Base-by-base conservation (phyloP, 768 basidiomycete species). In the Chalciporus sphaerocephalus region DNA sequence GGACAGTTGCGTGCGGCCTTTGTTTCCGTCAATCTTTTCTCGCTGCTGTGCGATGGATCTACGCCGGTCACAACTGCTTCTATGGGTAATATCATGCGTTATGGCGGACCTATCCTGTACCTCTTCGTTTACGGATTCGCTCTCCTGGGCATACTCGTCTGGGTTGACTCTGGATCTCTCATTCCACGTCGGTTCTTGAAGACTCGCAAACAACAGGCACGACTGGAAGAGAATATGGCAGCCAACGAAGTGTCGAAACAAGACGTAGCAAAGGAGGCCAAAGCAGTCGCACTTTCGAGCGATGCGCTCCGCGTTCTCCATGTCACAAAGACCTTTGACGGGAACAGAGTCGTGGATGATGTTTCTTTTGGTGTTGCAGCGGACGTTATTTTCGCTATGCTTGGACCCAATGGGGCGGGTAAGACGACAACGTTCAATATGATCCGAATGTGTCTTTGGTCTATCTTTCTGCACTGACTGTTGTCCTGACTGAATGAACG, bases 341-440 rank as follows among this genome's bases (percentile, higher is more conserved):
- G 64, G 12, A 74, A 76, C 33, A 73, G 68, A 21, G 87, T 84
- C 0, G 85, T 91, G 0, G 81, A 90, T 54, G 75, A 86, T 53
- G 83, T 90, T 30, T 83, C 77, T 50, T 78, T 89, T 53, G 81
- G 80, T 0, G 81, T 88, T 21, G 64, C 77, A 1, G 66, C 65
- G 32, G 75, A 85, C 37, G 83, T 80, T 38, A 69, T 85, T 15
- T 86, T 88, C 52, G 85, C 83, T 4, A 62, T 90, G 50, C 70
- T 91, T 13, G 88, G 88, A 2, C 88, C 88, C 1, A 91, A 90
- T 52, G 88, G 88, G 6, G 88, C 87, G 7, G 87, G 88, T 0
- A 90, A 90, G 64, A 89, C 85, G 10, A 88, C 88, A 0, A 83
- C 81, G 0, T 87, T 90, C 63, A 86, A 87, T 51, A 76, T 87